Base-by-base conservation (phyloP, 805 yeast species). In the Ogataea minuta region DNA sequence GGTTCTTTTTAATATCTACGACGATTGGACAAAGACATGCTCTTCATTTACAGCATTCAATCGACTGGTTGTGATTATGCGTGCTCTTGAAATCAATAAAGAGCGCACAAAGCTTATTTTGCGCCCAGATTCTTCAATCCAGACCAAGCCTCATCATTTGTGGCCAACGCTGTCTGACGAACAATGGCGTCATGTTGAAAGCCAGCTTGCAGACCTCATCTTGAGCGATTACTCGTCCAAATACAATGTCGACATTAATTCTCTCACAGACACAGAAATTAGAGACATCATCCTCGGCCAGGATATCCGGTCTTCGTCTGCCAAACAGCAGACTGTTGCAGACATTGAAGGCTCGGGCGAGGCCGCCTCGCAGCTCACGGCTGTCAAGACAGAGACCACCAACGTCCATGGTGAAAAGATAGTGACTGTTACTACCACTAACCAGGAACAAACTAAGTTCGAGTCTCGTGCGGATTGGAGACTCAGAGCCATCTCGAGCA, bases 391-490 rank as follows among this genome's bases (percentile, higher is more conserved):
- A 0, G 83, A 81, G 41, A 84, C 95, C 0, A 80, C 81, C 17
- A 93, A 88, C 56, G 95, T 86, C 2, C 97, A 90, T 55, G 99
- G 99, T 23, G 99, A 93, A 57, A 95, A 90, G 53, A 91, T 93
- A 53, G 83, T 85, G 28, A 91, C 96, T 0, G 96, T 91, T 21
- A 89, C 98, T 0, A 89, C 98, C 0, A 79, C 90, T 12, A 79
- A 79, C 46, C 90, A 85, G 57, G 99, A 89, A 59, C 93, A 87
- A 53, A 81, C 79, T 64, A 66, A 81, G 11, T 93, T 93, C 58
- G 71, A 81, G 31, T 86, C 96, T 1, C 81, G 79, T 58, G 79
- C 89, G 24, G 95, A 89, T 55, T 93, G 99, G 99, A 73, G 98
- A 51, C 72, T 73, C 38, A 66, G 95, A 27, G 96, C 97, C 0